Evolutionary conservation across 2,329 filamentous ascomycete species (phyloP), one percentile per base, ranked within the genome.

Genomic region (Ophiostoma populinum): DNA sequence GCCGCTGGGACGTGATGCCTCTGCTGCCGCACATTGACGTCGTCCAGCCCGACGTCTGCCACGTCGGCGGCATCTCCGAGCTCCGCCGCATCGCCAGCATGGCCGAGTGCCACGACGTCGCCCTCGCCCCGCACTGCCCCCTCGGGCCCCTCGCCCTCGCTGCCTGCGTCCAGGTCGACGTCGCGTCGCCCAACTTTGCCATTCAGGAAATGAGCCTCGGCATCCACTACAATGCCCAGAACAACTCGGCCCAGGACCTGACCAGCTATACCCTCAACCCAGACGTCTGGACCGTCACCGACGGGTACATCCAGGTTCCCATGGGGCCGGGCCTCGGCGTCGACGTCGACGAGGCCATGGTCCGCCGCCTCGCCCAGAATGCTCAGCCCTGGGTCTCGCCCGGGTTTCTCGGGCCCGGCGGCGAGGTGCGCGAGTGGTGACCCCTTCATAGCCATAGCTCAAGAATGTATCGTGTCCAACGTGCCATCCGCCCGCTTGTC

Each of bases 201-300:
- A 77, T 79, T 30, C 70, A 76, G 48, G 74, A 79, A 50, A 78
- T 78, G 75, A 71, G 67, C 41, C 46, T 78, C 26, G 74, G 74
- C 0, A 80, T 80, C 47, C 75, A 80, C 51, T 80, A 80, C 50
- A 80, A 80, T 44, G 61, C 58, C 3, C 38, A 46, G 65, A 36
- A 38, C 18, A 66, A 3, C 57, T 39, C 37, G 10, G 61, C 35
- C 59, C 65, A 45, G 44, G 70, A 75, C 50, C 56, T 75, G 37
- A 65, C 61, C n/a, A 73, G 62, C 35, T 78, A 77, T 46, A 55
- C 67, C 1, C 64, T 62, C 45, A 66, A 75, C 47, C 57, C 64
- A 0, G 59, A 59, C 21, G 65, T 75, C 0, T 76, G 40, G 41
- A n/a, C 29, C 7, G 38, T 76, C 19, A 60, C 56, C 58, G 32